Percentiles rank a stretch among this genome's conserved stretches.
phyloP scores from a whole-genome alignment of 2,329 filamentous ascomycete genomes.

The Aspergillus fijiensis region DNA sequence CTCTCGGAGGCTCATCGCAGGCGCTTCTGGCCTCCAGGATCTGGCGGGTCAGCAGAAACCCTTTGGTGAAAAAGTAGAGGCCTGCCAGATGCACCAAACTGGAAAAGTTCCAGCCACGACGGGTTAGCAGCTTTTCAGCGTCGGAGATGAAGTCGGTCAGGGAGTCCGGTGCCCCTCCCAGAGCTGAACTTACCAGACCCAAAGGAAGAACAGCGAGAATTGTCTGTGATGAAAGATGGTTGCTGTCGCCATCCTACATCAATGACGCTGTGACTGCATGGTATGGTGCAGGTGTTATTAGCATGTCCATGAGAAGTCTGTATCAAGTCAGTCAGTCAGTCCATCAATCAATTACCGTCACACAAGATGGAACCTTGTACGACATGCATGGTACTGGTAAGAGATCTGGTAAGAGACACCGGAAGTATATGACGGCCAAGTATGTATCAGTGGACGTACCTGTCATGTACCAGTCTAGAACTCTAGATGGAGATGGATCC shows the following conservation, averaged over 20 bases:
- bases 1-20: slow-evolving; percentile 4
- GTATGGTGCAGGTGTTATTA: too few relatives aligned
- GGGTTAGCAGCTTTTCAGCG: neutral
- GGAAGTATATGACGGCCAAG: neutral
- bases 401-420: too few relatives aligned
- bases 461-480: neutral
- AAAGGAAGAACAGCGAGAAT: neutral
- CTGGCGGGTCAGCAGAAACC: slow-evolving; percentile 84
- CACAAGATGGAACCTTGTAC: neutral
- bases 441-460: neutral
- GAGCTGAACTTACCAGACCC: neutral
- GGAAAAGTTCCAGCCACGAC: neutral
- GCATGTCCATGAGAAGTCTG: neutral
- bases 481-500: neutral
- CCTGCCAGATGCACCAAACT: neutral
- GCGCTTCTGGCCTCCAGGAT: slow-evolving; percentile 57
- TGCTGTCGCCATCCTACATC: neutral
- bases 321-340: neutral
- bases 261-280: too few relatives aligned
- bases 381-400: neutral
- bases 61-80: slow-evolving; percentile 74
- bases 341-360: neutral
- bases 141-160: neutral
- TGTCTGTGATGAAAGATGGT: neutral
- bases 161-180: neutral